Evolutionary conservation across 1,284 basidiomycete species (phyloP).

Genomic region (Peniophora sp.): DNA sequence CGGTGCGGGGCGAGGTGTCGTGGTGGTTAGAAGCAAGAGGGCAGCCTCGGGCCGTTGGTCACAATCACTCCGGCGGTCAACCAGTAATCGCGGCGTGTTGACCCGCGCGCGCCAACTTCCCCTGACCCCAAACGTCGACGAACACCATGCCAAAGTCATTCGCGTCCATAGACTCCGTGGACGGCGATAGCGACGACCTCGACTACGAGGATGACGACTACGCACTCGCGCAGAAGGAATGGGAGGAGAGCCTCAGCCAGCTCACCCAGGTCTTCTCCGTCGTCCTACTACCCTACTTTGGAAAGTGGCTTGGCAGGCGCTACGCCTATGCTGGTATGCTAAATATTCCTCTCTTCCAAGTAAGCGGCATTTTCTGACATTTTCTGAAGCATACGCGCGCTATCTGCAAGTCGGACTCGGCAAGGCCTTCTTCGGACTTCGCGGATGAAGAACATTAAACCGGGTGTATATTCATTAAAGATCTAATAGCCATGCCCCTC

Average conservation of each 20-base stretch:
- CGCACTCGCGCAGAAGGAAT: conserved; percentile 80
- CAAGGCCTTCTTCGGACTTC: conserved; percentile 49
- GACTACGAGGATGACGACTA: conserved; percentile 59
- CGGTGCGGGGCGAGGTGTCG: conserved; percentile 12
- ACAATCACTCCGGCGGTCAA: conserved; percentile 1
- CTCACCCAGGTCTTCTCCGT: conserved; percentile 75
- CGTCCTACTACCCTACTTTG: conserved; percentile 78
- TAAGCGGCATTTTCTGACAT: no score
- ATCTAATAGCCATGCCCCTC: not conserved
- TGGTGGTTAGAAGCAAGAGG: conserved; percentile 14
- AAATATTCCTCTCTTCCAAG: conserved; percentile 7
- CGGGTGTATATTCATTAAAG: no score
- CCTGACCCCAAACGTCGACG: conserved; percentile 2
- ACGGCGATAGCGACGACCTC: conserved; percentile 26
- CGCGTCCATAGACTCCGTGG: conserved; percentile 30
- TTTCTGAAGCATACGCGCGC: conserved; percentile 55
- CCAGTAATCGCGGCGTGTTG: conserved; percentile 1
- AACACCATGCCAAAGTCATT: conserved; percentile 33
- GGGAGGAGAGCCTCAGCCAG: conserved; percentile 85
- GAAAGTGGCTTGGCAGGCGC: conserved; percentile 81
- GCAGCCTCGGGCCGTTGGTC: conserved; percentile 3
- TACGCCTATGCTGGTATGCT: conserved; percentile 81
- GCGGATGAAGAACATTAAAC: conserved; percentile 5
- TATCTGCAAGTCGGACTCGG: conserved; percentile 64
- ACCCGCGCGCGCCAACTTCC: not conserved